A percentile compares a stretch with the other conserved stretches of the same genome.
Evolutionary conservation across 164 flowering plant species (phyloP).

Genomic region (Amborella trichopoda): DNA sequence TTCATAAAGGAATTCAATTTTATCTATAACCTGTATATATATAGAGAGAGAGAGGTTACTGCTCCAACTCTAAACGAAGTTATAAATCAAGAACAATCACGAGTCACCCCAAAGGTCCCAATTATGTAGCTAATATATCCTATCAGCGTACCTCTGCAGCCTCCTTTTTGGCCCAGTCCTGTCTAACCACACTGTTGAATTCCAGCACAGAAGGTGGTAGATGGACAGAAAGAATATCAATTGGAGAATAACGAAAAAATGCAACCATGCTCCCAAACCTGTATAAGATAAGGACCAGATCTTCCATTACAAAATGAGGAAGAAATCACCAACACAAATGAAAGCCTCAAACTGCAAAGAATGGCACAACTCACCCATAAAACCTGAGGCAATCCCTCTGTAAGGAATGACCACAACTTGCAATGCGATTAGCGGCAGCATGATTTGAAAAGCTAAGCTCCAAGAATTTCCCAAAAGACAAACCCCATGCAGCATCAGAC

Average conservation of each 20-base stretch:
- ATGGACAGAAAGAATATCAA: constrained; percentile 64
- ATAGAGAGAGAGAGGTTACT: constrained; percentile 1
- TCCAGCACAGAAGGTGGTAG: constrained; percentile 72
- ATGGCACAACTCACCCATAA: constrained; percentile 56
- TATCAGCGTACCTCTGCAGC: constrained; percentile 52
- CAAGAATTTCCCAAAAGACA: constrained; percentile 91
- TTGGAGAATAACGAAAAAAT: constrained; percentile 78
- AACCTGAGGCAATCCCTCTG: constrained; percentile 93
- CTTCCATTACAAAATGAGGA: not conserved
- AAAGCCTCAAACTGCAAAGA: not conserved
- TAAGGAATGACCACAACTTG: constrained; percentile 89
- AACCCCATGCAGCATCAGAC: constrained; percentile 99
- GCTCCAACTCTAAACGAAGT: too few species aligned
- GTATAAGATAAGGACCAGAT: constrained; percentile 9
- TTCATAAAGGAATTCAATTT: constrained; percentile 44
- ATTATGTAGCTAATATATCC: too few species aligned
- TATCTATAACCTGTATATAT: constrained; percentile 44
- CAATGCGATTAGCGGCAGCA: constrained; percentile 90
- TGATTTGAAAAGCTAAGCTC: constrained; percentile 95
- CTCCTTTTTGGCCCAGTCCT: constrained; percentile 50
- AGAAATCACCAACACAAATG: not conserved
- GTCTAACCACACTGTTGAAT: constrained; percentile 35
- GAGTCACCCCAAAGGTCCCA: too few species aligned
- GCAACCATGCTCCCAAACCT: constrained; percentile 90
- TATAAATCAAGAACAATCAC: too few species aligned